These are phyloP conservation scores for Bromus sterilis DNA, from an alignment of 176 grass and related monocot genomes.

Conservation along the genomic window DNA sequence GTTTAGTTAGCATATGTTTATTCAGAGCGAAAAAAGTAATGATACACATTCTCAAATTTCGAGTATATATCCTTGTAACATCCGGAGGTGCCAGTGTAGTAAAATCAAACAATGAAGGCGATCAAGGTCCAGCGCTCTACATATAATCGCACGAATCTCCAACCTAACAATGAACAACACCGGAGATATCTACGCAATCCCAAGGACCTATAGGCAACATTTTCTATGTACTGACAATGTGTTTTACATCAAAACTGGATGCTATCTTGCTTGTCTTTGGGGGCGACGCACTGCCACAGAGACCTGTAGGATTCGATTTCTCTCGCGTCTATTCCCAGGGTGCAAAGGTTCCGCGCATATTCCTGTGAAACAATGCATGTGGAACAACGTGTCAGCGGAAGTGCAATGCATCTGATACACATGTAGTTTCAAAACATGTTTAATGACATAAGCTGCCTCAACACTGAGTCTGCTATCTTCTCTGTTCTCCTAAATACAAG, in stretches of 20 bases:
- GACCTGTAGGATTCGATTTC: slow-evolving; percentile 63
- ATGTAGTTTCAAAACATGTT: neutral
- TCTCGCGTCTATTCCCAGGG: slow-evolving; percentile 59
- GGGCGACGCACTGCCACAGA: slow-evolving; percentile 94
- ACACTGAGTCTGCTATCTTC: neutral
- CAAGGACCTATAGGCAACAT: slow-evolving; percentile 13
- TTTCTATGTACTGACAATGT: slow-evolving; percentile 27
- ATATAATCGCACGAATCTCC: slow-evolving; percentile 1
- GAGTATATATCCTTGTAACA: slow-evolving; percentile 1
- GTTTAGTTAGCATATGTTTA: neutral
- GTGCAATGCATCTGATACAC: neutral
- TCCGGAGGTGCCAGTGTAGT: neutral
- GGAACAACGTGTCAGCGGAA: neutral
- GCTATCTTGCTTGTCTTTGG: slow-evolving; percentile 78
- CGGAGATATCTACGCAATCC: slow-evolving; percentile 8
- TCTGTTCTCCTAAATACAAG: neutral
- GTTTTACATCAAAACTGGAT: slow-evolving; percentile 62
- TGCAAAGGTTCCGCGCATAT: slow-evolving; percentile 75
- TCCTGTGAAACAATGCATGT: slow-evolving; percentile 44
- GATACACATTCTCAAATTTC: neutral
- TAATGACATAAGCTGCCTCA: neutral
- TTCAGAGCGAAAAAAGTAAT: neutral
- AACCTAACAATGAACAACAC: slow-evolving; percentile 6
- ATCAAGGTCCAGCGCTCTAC: slow-evolving; percentile 22
- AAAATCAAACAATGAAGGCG: neutral